phyloP scores from a whole-genome alignment of 116 monocot genomes.

The Zostera marina region DNA sequence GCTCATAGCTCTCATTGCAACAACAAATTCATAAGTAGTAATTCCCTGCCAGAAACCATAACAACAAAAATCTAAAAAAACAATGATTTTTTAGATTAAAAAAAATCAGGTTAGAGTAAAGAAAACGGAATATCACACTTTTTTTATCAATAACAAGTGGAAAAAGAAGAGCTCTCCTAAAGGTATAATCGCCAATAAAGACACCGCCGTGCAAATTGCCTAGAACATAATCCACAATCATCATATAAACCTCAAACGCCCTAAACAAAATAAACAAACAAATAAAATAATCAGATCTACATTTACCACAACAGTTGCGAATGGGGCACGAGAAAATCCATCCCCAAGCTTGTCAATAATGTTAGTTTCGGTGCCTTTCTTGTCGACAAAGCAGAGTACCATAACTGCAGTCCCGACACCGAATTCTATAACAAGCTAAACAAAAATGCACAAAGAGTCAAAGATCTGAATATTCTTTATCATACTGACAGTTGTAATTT shows the following conservation, averaged over 20 bases:
- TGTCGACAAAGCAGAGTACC: slow-evolving; percentile 86
- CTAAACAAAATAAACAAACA: not conserved
- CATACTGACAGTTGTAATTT: no score
- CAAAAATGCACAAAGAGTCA: slow-evolving; percentile 1
- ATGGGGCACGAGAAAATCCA: slow-evolving; percentile 88
- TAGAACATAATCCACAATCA: slow-evolving; percentile 17
- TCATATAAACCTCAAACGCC: no score
- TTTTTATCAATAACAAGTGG: slow-evolving; percentile 88
- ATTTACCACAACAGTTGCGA: slow-evolving; percentile 82
- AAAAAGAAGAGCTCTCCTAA: slow-evolving; percentile 98
- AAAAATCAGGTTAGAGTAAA: no score
- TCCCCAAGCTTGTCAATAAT: slow-evolving; percentile 91
- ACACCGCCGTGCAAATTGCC: slow-evolving; percentile 64
- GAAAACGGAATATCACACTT: slow-evolving; percentile 49
- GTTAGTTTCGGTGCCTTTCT: slow-evolving; percentile 46
- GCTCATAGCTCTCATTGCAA: slow-evolving; percentile 98
- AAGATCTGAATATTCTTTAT: no score
- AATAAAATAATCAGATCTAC: not conserved
- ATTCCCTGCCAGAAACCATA: slow-evolving; percentile 61
- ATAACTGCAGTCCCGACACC: slow-evolving; percentile 90
- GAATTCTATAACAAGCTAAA: slow-evolving; percentile 74
- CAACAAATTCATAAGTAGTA: slow-evolving; percentile 98
- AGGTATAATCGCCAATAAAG: slow-evolving; percentile 71
- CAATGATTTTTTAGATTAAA: no score
- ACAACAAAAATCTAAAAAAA: not conserved